Evolutionary conservation across 805 yeast species (phyloP).

Genomic region (Saccharomycopsis fermentans): DNA sequence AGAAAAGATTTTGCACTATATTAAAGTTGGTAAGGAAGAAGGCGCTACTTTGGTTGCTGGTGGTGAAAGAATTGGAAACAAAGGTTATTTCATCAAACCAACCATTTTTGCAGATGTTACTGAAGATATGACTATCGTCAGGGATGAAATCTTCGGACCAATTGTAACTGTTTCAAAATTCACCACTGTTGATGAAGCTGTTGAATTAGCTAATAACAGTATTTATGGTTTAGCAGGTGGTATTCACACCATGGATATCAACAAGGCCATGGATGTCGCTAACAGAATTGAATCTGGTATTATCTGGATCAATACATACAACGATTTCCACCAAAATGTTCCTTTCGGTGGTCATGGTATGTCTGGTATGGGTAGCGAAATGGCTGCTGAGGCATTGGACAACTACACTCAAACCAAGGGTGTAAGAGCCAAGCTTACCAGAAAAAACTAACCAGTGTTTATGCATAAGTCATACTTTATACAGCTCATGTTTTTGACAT

Average conservation of each 20-base stretch:
- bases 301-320: slow-evolving; percentile 84
- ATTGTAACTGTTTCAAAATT: slow-evolving; percentile 80
- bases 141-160: slow-evolving; percentile 85
- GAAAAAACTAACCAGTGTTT: slow-evolving; percentile 14
- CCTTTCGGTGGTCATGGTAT: slow-evolving; percentile 92
- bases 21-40: slow-evolving; percentile 67
- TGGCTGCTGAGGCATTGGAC: slow-evolving; percentile 79
- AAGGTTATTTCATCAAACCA: slow-evolving; percentile 64
- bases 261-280: slow-evolving; percentile 68
- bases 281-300: slow-evolving; percentile 76
- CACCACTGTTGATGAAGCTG: slow-evolving; percentile 71
- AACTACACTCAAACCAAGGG: slow-evolving; percentile 82
- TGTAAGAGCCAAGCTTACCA: slow-evolving; percentile 41
- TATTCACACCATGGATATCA: slow-evolving; percentile 67
- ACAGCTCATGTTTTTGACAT: not conserved
- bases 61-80: slow-evolving; percentile 50
- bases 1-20: slow-evolving; percentile 65
- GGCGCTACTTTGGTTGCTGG: slow-evolving; percentile 74
- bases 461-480: not conserved
- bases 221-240: slow-evolving; percentile 88
- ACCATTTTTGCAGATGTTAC: slow-evolving; percentile 64
- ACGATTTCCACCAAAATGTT: slow-evolving; percentile 76
- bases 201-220: slow-evolving; percentile 68
- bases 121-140: slow-evolving; percentile 58
- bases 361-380: slow-evolving; percentile 90